Evolutionary conservation across 78 protist species (phyloP).

Genomic region (Pigoraptor vietnamica): DNA sequence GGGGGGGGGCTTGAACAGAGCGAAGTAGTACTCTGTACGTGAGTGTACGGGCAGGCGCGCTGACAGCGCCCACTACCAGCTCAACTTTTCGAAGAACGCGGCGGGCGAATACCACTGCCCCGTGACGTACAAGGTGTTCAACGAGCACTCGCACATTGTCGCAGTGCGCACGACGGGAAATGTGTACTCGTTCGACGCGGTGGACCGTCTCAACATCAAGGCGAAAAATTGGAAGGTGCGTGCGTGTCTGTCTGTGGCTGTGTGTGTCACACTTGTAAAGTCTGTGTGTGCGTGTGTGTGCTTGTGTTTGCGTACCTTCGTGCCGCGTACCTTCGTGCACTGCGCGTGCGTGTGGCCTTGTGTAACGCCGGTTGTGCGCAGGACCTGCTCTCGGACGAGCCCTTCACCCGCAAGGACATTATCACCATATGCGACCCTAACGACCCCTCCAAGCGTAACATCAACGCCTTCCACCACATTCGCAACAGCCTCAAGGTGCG

Average conservation of each 20-base stretch:
- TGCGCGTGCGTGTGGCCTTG: neutral
- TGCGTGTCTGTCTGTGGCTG: neutral
- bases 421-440: constrained; percentile 30
- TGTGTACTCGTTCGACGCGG: constrained; percentile 78
- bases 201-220: constrained; percentile 65
- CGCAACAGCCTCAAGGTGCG: constrained; percentile 11
- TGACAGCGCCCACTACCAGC: too few species aligned
- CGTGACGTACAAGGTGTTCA: constrained; percentile 74
- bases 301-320: too few species aligned
- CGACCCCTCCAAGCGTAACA: constrained; percentile 20
- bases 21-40: too few species aligned
- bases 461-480: constrained; percentile 37
- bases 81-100: constrained; percentile 44
- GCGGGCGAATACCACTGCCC: constrained; percentile 80
- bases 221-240: constrained; percentile 7
- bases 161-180: constrained; percentile 70
- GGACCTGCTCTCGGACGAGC: constrained; percentile 70
- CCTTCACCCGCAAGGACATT: constrained; percentile 70
- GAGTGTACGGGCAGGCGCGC: too few species aligned
- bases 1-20: too few species aligned
- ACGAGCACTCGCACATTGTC: constrained; percentile 73
- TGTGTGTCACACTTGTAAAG: neutral
- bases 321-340: neutral
- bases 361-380: neutral
- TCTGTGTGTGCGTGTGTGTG: too few species aligned